Percentiles rank a stretch among this genome's conserved stretches.
These are phyloP conservation scores for Trypanosomatidae sp. DNA, from an alignment of 208 protist genomes.

Conservation along the genomic window DNA sequence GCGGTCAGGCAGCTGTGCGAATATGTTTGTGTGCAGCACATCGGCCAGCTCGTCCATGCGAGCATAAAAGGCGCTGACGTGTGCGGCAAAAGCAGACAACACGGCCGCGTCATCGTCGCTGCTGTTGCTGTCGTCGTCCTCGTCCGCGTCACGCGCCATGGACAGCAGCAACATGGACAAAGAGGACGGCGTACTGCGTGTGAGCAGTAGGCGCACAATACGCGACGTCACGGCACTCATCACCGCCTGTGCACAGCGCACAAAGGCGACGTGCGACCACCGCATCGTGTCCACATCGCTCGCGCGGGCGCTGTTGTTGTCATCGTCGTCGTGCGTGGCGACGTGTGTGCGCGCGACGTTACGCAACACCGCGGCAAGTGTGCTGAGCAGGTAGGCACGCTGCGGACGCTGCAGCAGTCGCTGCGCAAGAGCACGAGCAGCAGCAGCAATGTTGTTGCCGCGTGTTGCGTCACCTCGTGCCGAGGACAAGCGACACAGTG, in stretches of 20 bases:
- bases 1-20: conserved; percentile 15
- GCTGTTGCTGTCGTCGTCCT: too few relatives aligned
- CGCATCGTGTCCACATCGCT: not conserved
- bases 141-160: too few relatives aligned
- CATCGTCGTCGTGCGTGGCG: conserved; percentile 1
- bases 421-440: conserved; percentile 3
- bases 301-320: not conserved
- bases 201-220: too few relatives aligned
- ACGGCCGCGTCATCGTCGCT: too few relatives aligned
- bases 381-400: conserved; percentile 28
- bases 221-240: conserved; percentile 29
- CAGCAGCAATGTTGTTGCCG: not conserved
- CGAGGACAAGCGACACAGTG: conserved; percentile 2
- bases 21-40: conserved; percentile 47
- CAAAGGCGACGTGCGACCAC: conserved; percentile 10
- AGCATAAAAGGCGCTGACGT: conserved; percentile 51
- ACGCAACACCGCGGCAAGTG: conserved; percentile 36
- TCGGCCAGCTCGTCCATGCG: conserved; percentile 60
- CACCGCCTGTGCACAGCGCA: conserved; percentile 25
- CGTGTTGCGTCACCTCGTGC: too few relatives aligned
- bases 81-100: too few relatives aligned
- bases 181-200: too few relatives aligned
- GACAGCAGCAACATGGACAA: too few relatives aligned
- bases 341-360: conserved; percentile 15
- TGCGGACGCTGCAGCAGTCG: not conserved